Evolutionary conservation across 2,329 filamentous ascomycete species (phyloP), one percentile per base, ranked within the genome.

Genomic region (Periconia sp.): DNA sequence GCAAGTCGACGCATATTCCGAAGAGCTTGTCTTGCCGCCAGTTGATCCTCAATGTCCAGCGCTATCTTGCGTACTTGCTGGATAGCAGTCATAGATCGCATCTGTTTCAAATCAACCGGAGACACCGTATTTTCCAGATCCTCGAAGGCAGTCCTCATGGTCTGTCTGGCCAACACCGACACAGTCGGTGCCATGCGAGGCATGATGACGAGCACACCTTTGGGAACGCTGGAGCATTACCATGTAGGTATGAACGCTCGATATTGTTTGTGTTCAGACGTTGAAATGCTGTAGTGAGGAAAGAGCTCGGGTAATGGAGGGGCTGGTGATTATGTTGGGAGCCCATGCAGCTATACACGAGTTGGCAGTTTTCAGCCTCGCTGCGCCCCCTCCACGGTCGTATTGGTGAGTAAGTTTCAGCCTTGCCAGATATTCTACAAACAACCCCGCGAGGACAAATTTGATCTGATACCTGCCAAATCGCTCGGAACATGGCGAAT

Each of bases 1-100:
- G 69, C 59, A 0, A 82, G 67, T 0, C 79, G 73, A 0, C 70
- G 65, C 70, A 81, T 75, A 31, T 80, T 80, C 1, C 76, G 69
- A 0, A 80, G 71, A 0, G 60, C 72, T 20, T 66, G 59, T 14
- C 77, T 57, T 0, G 74, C 68, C 0, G 69, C 72, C 1, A 81
- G 72, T 20, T 74, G 65, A 1, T 62, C 60, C 50, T 82, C 76
- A 3, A 81, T 72, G 0, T 70, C 59, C 0, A 68, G 52, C 0
- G 73, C 74, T 6, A 74, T 74, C 8, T 65, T 46, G 52, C 62
- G 61, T 0, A 80, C 78, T 47, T 75, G 63, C 41, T 73, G 47
- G 5, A 79, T 62, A 1, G 70, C 71, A 1, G 72, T 73, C 2
- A 57, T 63, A 8, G 52, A 57, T 50, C 75, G 71, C 60, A 49